These are phyloP conservation scores for Fusarium nematophilum DNA, from an alignment of 2,329 filamentous ascomycete genomes.

Conservation along the genomic window DNA sequence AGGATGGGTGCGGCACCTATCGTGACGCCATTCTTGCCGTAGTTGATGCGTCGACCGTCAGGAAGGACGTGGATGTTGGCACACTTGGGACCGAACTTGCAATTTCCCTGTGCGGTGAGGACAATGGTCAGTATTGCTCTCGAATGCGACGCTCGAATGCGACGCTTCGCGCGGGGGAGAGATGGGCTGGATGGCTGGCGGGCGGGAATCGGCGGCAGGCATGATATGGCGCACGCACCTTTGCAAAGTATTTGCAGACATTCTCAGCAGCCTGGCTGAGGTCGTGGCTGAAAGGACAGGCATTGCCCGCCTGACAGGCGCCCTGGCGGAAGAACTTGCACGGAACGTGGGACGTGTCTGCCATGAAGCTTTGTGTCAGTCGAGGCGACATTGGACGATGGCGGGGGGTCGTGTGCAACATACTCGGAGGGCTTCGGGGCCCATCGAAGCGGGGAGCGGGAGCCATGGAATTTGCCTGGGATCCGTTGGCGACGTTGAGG, in stretches of 20 bases:
- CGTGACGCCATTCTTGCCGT: conserved; percentile 75
- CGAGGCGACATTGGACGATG: conserved; percentile 29
- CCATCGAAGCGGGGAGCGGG: conserved; percentile 63
- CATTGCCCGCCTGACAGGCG: conserved; percentile 93
- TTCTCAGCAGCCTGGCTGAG: conserved; percentile 86
- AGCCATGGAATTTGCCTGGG: conserved; percentile 46
- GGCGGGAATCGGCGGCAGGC: conserved; percentile 22
- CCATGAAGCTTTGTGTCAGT: conserved; percentile 40
- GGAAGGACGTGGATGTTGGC: conserved; percentile 95
- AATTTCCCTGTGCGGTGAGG: conserved; percentile 78
- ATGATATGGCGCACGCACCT: conserved; percentile 68
- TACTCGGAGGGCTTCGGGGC: conserved; percentile 72
- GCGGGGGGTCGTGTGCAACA: conserved; percentile 43
- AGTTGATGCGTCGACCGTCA: conserved; percentile 92
- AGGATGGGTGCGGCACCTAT: conserved; percentile 69
- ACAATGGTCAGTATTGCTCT: conserved; percentile 32
- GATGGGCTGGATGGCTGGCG: conserved; percentile 12
- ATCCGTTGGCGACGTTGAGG: conserved; percentile 60
- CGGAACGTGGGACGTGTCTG: conserved; percentile 95
- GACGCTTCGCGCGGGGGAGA: conserved; percentile 13
- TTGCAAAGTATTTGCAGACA: conserved; percentile 98
- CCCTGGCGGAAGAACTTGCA: conserved; percentile 99
- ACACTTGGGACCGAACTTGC: conserved; percentile 98
- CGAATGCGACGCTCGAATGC: conserved; percentile 20
- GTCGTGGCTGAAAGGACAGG: conserved; percentile 96